These are phyloP conservation scores for Abrus pulchellus DNA, from an alignment of 306 rosid species.

Conservation along the genomic window DNA sequence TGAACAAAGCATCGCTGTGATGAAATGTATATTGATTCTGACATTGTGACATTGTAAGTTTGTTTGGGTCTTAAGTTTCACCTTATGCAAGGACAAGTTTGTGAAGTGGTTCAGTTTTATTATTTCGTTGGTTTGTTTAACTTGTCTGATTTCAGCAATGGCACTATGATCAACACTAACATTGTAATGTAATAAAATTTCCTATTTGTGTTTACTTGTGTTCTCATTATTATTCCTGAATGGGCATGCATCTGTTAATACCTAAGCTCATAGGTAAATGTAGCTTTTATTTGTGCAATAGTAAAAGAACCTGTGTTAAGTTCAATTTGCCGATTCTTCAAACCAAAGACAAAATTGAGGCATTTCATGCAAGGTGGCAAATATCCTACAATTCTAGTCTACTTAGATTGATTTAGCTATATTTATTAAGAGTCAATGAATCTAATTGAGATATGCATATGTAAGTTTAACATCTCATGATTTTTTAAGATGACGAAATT, in stretches of 20 bases:
- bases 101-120: constrained; percentile 54
- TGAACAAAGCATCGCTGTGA: constrained; percentile 51
- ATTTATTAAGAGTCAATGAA: too few relatives aligned
- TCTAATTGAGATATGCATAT: too few relatives aligned
- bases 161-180: constrained; percentile 48
- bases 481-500: too few relatives aligned
- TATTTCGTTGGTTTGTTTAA: constrained; percentile 49
- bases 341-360: neutral
- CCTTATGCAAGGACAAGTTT: constrained; percentile 44
- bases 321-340: neutral
- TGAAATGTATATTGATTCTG: constrained; percentile 51
- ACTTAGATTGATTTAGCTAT: neutral
- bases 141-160: constrained; percentile 50
- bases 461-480: too few relatives aligned
- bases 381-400: neutral
- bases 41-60: constrained; percentile 48
- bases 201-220: constrained; percentile 38
- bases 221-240: constrained; percentile 36
- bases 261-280: neutral
- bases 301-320: neutral
- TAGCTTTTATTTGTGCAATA: neutral
- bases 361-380: neutral
- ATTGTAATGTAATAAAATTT: constrained; percentile 38
- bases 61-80: constrained; percentile 47
- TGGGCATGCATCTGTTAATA: neutral